These are phyloP conservation scores for Serpula lacrymans DNA, from an alignment of 768 basidiomycete species.

Conservation along the genomic window DNA sequence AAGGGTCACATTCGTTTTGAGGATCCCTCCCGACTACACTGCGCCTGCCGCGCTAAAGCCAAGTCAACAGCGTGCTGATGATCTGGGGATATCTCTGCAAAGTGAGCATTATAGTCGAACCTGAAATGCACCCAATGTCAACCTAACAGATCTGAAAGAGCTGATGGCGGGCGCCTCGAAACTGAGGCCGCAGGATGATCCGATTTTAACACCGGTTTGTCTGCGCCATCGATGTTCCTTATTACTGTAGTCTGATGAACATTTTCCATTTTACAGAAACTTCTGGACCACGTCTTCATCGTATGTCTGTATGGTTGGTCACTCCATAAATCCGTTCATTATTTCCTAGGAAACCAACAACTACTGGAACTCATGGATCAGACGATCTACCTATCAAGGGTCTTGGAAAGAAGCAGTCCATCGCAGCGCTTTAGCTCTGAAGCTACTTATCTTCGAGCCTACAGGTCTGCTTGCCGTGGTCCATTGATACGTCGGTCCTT, in stretches of 20 bases:
- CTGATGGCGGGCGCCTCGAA: slow-evolving; percentile 44
- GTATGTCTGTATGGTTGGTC: slow-evolving; percentile 37
- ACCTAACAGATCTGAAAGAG: slow-evolving; percentile 22
- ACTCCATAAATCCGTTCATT: background rate
- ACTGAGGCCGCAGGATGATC: slow-evolving; percentile 60
- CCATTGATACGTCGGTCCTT: background rate
- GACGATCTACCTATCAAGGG: slow-evolving; percentile 84
- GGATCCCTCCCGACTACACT: slow-evolving; percentile 55
- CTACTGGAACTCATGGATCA: slow-evolving; percentile 90
- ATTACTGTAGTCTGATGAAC: background rate
- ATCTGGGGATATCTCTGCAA: slow-evolving; percentile 44
- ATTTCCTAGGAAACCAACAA: slow-evolving; percentile 56
- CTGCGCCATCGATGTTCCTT: background rate
- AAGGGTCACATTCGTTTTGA: slow-evolving; percentile 81
- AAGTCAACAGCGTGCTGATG: slow-evolving; percentile 39
- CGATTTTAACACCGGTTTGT: slow-evolving; percentile 60
- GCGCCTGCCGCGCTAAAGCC: slow-evolving; percentile 12
- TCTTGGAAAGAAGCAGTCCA: slow-evolving; percentile 96
- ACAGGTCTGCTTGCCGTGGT: slow-evolving; percentile 47
- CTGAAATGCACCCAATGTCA: background rate
- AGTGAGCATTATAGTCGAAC: slow-evolving; percentile 23
- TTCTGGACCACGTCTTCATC: slow-evolving; percentile 54
- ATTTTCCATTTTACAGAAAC: slow-evolving; percentile 35
- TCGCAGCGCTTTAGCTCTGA: slow-evolving; percentile 89
- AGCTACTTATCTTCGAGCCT: slow-evolving; percentile 90